Evolutionary conservation across 2,329 filamentous ascomycete genomes (phyloP), one percentile per base, ranked within the genome.

Genomic region (Plenodomus tracheiphilus): DNA sequence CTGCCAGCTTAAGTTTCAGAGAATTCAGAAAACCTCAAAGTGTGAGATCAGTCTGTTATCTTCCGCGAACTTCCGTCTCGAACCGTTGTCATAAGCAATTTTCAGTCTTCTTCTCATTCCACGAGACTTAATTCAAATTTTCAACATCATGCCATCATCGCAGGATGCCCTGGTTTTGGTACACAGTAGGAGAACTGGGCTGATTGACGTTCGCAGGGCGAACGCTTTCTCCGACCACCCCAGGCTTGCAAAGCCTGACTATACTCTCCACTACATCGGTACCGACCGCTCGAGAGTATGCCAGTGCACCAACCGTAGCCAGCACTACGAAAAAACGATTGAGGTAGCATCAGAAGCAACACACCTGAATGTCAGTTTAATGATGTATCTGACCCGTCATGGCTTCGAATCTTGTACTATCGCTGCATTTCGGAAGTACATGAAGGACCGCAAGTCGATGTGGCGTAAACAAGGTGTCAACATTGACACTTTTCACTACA

Each of bases 401-500:
- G 13, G 28, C 4, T 15, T 54, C 4, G 34, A 51, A 1, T 45
- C 38, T 1, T 58, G 50, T n/a, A 41, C 25, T 1, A 35, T 53
- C 6, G 30, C 37, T 2, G 47, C 46, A 1, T 49, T 47, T 11
- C 10, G 28, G 11, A 34, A 21, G 9, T 51, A 38, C 17, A 10
- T 25, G 20, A 13, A 41, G 18, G n/a, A 25, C 4, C 35, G 34
- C 4, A 37, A 56, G 17, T 36, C 11, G 1, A 11, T 32, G 10
- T 58, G 53, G 53, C 34, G 21, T 3, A 18, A 36, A 6, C 17
- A 51, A 4, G 47, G 38, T 7, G 44, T 58, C 3, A 20, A 40
- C 4, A 25, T 50, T 10, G 39, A 47, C 17, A 17, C 40, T 2
- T 55, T 64, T 13, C 61, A 64, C 19, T 64, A 62, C 28, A 43